These are phyloP conservation scores for Spathaspora boniae DNA, from an alignment of 805 yeast species.

Conservation along the genomic window DNA sequence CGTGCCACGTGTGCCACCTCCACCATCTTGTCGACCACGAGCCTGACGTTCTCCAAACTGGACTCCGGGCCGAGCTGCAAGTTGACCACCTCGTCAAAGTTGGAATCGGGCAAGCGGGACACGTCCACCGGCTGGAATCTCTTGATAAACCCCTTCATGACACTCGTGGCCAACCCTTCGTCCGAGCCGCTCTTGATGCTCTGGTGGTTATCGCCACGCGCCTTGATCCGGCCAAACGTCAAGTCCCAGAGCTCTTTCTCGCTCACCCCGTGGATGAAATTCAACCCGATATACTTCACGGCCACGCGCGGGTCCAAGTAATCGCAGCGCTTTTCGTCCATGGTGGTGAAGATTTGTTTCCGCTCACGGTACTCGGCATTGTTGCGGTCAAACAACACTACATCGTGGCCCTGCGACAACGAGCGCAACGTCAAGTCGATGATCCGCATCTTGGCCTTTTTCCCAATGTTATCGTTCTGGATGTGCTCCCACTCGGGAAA, in stretches of 20 bases:
- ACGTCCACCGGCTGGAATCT: conserved; percentile 62
- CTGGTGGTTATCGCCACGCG: conserved; percentile 87
- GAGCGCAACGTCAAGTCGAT: conserved; percentile 42
- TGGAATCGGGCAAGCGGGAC: conserved; percentile 52
- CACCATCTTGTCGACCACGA: conserved; percentile 35
- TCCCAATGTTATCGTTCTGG: conserved; percentile 73
- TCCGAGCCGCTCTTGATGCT: conserved; percentile 60
- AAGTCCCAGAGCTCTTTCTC: conserved; percentile 40
- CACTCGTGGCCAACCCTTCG: conserved; percentile 46
- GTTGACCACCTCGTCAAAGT: conserved; percentile 64
- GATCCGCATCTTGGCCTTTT: conserved; percentile 46
- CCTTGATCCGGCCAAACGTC: conserved; percentile 56
- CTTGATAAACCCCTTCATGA: conserved; percentile 71
- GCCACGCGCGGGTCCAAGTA: conserved; percentile 36
- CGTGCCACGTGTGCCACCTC: conserved; percentile 24
- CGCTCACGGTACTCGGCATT: conserved; percentile 76
- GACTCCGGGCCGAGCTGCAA: conserved; percentile 41
- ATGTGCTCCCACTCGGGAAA: conserved; percentile 66
- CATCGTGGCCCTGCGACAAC: conserved; percentile 27
- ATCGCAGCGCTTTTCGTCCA: conserved; percentile 39
- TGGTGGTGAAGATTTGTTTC: conserved; percentile 54
- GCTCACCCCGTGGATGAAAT: conserved; percentile 46
- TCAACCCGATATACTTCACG: conserved; percentile 61
- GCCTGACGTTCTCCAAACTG: conserved; percentile 47
- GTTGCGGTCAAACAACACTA: conserved; percentile 78